Evolutionary conservation across 805 yeast genomes (phyloP).

Genomic region (Yarrowia sp.): DNA sequence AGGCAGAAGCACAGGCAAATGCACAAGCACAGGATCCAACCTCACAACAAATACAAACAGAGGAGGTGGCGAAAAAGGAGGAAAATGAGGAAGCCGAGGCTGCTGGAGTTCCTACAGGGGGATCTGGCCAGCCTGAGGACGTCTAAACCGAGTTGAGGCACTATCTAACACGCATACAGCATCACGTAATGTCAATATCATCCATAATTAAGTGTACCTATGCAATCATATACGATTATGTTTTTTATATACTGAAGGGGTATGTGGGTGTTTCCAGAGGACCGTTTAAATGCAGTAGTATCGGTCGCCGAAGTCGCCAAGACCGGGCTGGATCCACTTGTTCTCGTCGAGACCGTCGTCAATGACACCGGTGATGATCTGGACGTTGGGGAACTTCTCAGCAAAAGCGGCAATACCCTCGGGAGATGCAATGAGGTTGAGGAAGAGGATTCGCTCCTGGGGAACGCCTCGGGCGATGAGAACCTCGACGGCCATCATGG

Average conservation of each 20-base stretch:
- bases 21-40: slow-evolving; percentile 5
- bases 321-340: slow-evolving; percentile 86
- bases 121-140: not conserved
- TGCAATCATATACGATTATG: slow-evolving; percentile 14
- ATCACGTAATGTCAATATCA: no score
- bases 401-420: slow-evolving; percentile 85
- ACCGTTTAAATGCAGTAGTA: slow-evolving; percentile 77
- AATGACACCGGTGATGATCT: slow-evolving; percentile 89
- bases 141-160: no score
- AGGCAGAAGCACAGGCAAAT: not conserved
- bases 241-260: slow-evolving; percentile 8
- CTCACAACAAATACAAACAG: not conserved
- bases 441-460: slow-evolving; percentile 80
- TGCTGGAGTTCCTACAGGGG: not conserved
- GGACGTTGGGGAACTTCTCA: slow-evolving; percentile 75
- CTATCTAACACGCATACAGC: no score
- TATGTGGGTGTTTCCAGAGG: not conserved
- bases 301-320: slow-evolving; percentile 98
- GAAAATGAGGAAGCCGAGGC: not conserved
- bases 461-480: slow-evolving; percentile 81
- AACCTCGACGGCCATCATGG: slow-evolving; percentile 95
- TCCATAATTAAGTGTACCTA: no score
- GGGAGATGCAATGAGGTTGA: slow-evolving; percentile 90
- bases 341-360: slow-evolving; percentile 83
- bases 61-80: not conserved